Base-by-base conservation (phyloP, 2,329 filamentous ascomycete species). In the Aspergillus pseudoviridinutans region DNA sequence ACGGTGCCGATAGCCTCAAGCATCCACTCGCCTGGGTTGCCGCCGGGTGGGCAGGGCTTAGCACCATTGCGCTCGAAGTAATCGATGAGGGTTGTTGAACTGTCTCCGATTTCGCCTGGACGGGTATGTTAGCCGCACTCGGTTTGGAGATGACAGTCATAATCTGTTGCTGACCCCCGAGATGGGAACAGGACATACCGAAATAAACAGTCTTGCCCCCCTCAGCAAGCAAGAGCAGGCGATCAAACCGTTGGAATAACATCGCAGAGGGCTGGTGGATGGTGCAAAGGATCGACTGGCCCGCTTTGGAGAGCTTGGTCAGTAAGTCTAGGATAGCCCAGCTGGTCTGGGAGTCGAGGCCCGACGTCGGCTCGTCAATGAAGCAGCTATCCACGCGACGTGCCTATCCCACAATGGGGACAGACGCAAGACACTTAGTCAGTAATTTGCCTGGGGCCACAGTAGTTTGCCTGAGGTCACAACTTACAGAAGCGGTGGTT, bases 221-320 rank as follows among this genome's bases (percentile, higher is more conserved):
- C 56, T 78, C 80, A 5, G 85, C 84, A 3, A 89, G 78, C 71
- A 89, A 86, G 0, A 88, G 74, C 1, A 88, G 74, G 1, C 82
- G 80, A 60, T 88, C 86, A 53, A 88, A 97, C 57, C 91, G 88
- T 72, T 96, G 90, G 79, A 97, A 96, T 53, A 97, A 82, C 83
- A 96, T 92, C 38, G 92, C 92, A 17, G 91, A 95, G n/a, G 93
- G 93, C 74, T 97, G 93, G 74, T 97, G 93, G 59, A 97, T 97
- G 0, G 93, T 97, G 78, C 92, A 96, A 20, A 97, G 86, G 74
- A 97, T 91, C 53, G 93, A 92, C 72, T 95, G 91, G 17, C 93
- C 92, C 61, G 87, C 89, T 73, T 93, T 89, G 66, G 91, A 91
- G 29, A 97, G 82, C 76, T 95, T 96, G 75, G 95, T 88, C 42